phyloP scores from a whole-genome alignment of 345 rosid species.

The Eucalyptus globulus region DNA sequence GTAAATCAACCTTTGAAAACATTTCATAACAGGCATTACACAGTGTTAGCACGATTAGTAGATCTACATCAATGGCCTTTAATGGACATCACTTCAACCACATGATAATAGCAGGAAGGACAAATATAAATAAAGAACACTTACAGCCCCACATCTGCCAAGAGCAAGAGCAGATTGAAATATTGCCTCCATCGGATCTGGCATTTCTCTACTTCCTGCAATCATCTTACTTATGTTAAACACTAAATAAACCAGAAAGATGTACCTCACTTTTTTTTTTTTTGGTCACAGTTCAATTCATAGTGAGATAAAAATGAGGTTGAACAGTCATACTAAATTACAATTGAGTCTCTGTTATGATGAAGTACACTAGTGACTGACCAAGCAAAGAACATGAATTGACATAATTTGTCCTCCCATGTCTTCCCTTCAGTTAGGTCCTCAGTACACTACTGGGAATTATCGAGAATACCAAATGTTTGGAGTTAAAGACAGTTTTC shows the following conservation, averaged over 20 bases:
- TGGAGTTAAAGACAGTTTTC: neutral
- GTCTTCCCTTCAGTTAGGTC: neutral
- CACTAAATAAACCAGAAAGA: neutral
- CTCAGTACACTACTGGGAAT: neutral
- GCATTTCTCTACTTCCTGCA: slow-evolving; percentile 73
- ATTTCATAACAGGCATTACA: neutral
- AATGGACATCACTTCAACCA: neutral
- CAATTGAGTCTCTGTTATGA: neutral
- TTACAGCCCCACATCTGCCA: slow-evolving; percentile 77
- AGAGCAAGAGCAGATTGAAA: slow-evolving; percentile 81
- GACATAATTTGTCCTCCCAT: neutral
- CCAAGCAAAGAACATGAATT: neutral
- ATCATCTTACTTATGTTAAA: neutral
- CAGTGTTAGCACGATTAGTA: neutral
- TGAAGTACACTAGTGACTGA: neutral
- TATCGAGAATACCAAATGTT: neutral
- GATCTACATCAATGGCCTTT: neutral
- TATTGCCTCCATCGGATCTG: slow-evolving; percentile 94
- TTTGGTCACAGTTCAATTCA: neutral
- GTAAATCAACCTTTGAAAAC: neutral
- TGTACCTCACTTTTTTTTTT: neutral
- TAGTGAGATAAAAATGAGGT: neutral
- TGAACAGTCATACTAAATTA: neutral
- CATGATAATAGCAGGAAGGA: neutral
- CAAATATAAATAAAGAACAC: slow-evolving; percentile 5